Conservation (phyloP, 2,329 filamentous ascomycete genomes). For the Knufia petricola region DNA sequence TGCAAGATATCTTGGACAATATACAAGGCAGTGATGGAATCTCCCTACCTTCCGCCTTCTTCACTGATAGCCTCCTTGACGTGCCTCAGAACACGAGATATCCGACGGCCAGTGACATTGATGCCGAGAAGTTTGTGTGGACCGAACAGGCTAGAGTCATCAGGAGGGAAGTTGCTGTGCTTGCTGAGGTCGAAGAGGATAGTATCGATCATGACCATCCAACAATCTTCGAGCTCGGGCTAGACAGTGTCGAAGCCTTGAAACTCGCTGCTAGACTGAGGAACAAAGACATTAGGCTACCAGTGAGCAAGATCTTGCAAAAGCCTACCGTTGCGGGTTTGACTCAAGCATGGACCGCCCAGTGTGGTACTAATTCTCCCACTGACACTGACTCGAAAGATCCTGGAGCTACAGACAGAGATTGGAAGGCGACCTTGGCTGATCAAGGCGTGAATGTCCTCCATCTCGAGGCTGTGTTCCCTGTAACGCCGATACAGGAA, state of each 20-base stretch:
- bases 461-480: constrained; percentile 52
- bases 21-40: not conserved
- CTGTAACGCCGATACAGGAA: constrained; percentile 76
- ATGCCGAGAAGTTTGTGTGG: not conserved
- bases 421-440: constrained; percentile 27
- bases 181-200: constrained; percentile 47
- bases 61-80: no score
- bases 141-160: constrained; percentile 29
- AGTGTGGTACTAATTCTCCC: not conserved
- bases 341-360: constrained; percentile 21
- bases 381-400: no score
- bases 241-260: constrained; percentile 89
- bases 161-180: constrained; percentile 51
- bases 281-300: constrained; percentile 48
- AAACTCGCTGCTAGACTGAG: constrained; percentile 67
- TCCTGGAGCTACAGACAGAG: not conserved
- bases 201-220: constrained; percentile 51
- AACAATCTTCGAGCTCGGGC: constrained; percentile 64
- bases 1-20: constrained; percentile 24
- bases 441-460: constrained; percentile 29
- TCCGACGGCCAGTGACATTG: not conserved
- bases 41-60: not conserved
- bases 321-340: constrained; percentile 59
- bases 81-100: not conserved
- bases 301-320: constrained; percentile 70